Conservation (phyloP, 768 basidiomycete genomes). For the Tricholoma matsutake region DNA sequence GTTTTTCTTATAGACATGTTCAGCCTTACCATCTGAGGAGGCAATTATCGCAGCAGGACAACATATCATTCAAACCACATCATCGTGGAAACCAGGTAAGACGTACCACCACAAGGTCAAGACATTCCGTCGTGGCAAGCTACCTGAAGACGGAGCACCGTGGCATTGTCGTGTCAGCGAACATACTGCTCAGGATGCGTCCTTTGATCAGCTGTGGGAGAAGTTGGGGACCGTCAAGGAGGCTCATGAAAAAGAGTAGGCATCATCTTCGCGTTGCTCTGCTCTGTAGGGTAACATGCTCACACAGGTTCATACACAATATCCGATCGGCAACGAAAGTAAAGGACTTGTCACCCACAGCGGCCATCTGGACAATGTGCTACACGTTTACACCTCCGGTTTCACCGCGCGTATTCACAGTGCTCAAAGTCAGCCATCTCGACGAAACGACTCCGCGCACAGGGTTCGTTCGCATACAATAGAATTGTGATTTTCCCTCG, state of each 20-base stretch:
- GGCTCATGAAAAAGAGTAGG: constrained; percentile 66
- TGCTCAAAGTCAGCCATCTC: constrained; percentile 60
- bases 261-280: neutral
- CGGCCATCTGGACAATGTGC: constrained; percentile 67
- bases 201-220: constrained; percentile 73
- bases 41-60: constrained; percentile 50
- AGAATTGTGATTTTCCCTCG: neutral
- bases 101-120: constrained; percentile 56
- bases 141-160: constrained; percentile 49
- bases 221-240: constrained; percentile 66
- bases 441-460: constrained; percentile 46
- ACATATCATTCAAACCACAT: constrained; percentile 53
- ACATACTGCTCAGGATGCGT: constrained; percentile 61
- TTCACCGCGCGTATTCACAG: constrained; percentile 74
- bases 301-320: constrained; percentile 61
- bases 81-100: constrained; percentile 68
- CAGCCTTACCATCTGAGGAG: constrained; percentile 44
- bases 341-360: constrained; percentile 59
- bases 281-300: neutral
- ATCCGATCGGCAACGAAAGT: constrained; percentile 62
- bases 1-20: neutral
- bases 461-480: constrained; percentile 45
- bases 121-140: constrained; percentile 52
- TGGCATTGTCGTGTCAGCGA: constrained; percentile 72
- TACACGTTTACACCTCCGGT: constrained; percentile 72